These are phyloP conservation scores for Diplodia scrobiculata DNA, from an alignment of 2,329 filamentous ascomycete species.

Conservation along the genomic window DNA sequence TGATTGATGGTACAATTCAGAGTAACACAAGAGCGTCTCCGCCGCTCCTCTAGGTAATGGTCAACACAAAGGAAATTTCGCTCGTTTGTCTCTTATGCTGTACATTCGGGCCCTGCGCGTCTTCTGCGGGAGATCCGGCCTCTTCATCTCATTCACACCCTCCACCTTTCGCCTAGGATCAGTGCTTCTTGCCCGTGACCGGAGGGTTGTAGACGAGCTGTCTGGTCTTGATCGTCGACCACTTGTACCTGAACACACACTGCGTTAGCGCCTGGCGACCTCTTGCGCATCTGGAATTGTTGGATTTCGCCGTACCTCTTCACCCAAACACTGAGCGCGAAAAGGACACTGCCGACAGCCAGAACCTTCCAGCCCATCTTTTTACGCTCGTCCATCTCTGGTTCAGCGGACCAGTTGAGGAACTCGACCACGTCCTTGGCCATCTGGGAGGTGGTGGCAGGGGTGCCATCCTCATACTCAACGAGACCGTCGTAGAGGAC, in stretches of 20 bases:
- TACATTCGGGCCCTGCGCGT: constrained; percentile 20
- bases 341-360: constrained; percentile 74
- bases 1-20: constrained; percentile 27
- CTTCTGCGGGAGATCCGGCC: constrained; percentile 1
- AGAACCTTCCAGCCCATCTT: constrained; percentile 99
- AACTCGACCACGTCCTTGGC: constrained; percentile 99
- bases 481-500: constrained; percentile 96
- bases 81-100: constrained; percentile 29
- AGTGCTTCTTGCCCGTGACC: constrained; percentile 25
- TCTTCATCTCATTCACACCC: constrained; percentile 6
- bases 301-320: constrained; percentile 66
- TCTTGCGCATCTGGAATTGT: constrained; percentile 4
- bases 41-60: constrained; percentile 28
- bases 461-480: constrained; percentile 96
- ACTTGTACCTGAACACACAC: constrained; percentile 72
- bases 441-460: constrained; percentile 96
- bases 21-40: constrained; percentile 26
- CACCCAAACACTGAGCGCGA: constrained; percentile 90
- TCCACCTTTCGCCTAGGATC: not conserved
- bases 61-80: constrained; percentile 30
- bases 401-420: constrained; percentile 98
- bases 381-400: constrained; percentile 99
- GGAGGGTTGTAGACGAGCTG: constrained; percentile 89
- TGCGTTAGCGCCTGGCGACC: constrained; percentile 37
- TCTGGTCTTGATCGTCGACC: constrained; percentile 91